Conservation (phyloP, 2,329 filamentous ascomycete genomes). For the Trichoderma sp. region DNA sequence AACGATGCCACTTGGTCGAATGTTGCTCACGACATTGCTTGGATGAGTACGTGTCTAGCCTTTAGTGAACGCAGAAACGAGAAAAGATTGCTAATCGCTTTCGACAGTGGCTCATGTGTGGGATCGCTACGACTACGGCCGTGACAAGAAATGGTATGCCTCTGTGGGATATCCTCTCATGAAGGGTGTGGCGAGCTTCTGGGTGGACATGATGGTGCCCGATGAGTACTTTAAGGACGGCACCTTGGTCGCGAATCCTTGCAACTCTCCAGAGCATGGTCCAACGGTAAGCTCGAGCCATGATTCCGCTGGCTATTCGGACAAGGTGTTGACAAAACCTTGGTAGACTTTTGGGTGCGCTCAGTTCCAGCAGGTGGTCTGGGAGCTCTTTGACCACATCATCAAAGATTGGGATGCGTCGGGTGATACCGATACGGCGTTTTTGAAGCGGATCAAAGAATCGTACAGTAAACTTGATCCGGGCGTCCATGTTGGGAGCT, state of each 20-base stretch:
- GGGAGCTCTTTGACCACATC: constrained; percentile 40
- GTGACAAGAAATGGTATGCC: constrained; percentile 45
- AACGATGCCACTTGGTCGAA: constrained; percentile 12
- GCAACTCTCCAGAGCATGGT: constrained; percentile 56
- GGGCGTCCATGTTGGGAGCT: constrained; percentile 14
- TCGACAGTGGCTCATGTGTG: constrained; percentile 49
- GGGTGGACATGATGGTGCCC: constrained; percentile 50
- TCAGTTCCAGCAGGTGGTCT: constrained; percentile 52
- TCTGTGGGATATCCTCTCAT: constrained; percentile 51
- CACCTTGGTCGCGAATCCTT: constrained; percentile 54
- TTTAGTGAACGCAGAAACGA: background rate
- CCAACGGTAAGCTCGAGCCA: constrained; percentile 31
- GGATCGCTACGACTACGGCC: constrained; percentile 55
- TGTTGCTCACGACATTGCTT: constrained; percentile 11
- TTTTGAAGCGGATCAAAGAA: constrained; percentile 33
- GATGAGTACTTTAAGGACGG: constrained; percentile 50
- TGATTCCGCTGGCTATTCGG: too few relatives aligned
- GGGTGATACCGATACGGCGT: constrained; percentile 28
- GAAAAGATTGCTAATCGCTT: background rate
- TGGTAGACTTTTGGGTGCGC: constrained; percentile 48
- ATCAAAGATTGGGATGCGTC: constrained; percentile 29
- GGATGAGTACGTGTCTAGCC: constrained; percentile 37
- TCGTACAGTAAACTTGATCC: constrained; percentile 6
- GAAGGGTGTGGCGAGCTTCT: constrained; percentile 52
- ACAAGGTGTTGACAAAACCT: background rate